These are phyloP conservation scores for Trifolium subterraneum DNA, from an alignment of 306 rosid species.

Conservation along the genomic window DNA sequence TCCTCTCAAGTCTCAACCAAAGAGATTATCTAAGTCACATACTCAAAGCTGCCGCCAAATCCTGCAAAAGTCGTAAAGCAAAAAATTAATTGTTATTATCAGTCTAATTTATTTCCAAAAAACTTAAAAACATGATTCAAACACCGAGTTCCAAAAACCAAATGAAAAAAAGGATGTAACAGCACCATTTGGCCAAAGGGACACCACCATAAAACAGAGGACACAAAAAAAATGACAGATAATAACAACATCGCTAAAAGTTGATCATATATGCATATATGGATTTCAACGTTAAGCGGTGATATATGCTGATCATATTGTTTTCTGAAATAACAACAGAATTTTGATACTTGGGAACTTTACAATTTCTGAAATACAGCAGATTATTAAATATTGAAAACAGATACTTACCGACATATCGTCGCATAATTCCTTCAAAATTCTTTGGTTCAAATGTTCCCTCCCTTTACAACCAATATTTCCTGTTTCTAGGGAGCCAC, in stretches of 20 bases:
- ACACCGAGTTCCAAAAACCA: too few species aligned
- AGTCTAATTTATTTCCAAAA: too few species aligned
- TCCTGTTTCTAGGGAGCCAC: conserved; percentile 96
- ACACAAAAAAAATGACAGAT: too few species aligned
- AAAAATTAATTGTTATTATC: background rate
- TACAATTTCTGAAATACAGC: conserved; percentile 13
- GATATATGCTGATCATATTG: too few species aligned
- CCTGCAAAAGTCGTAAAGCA: background rate
- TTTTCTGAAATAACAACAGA: conserved; percentile 28
- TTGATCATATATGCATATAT: too few species aligned
- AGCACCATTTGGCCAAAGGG: too few species aligned
- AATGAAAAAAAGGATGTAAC: too few species aligned
- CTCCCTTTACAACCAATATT: conserved; percentile 94
- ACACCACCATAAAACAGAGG: too few species aligned
- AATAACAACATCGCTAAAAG: too few species aligned
- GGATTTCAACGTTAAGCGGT: too few species aligned
- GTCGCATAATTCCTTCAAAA: conserved; percentile 92
- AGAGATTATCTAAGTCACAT: background rate
- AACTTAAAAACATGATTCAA: too few species aligned
- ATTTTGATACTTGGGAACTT: background rate
- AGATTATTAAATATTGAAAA: background rate
- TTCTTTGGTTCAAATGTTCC: conserved; percentile 97
- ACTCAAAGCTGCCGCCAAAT: conserved; percentile 32
- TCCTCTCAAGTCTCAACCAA: too few species aligned
- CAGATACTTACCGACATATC: conserved; percentile 83